Evolutionary conservation across 768 basidiomycete species (phyloP).

Genomic region (Mycena belliarum): DNA sequence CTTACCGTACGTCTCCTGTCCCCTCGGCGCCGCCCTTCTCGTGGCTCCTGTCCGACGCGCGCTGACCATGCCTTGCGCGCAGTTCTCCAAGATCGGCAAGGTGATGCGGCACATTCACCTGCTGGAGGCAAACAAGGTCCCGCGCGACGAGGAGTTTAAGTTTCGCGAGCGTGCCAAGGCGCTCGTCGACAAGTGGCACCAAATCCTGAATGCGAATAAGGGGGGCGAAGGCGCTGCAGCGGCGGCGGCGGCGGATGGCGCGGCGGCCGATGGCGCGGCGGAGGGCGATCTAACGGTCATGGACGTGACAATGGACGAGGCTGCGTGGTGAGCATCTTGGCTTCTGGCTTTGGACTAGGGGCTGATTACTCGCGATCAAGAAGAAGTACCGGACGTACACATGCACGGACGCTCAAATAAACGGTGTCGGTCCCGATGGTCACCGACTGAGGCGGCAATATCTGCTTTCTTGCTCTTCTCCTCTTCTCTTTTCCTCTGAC

Average conservation of each 20-base stretch:
- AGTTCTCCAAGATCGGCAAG: constrained; percentile 84
- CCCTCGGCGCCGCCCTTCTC: not conserved
- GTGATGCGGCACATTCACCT: constrained; percentile 86
- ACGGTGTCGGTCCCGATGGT: too few species aligned
- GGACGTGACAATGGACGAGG: constrained; percentile 1
- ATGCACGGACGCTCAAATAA: too few species aligned
- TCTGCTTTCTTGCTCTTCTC: too few species aligned
- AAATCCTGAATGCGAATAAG: constrained; percentile 42
- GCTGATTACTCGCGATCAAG: too few species aligned
- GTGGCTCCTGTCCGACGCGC: constrained; percentile 12
- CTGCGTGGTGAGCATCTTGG: not conserved
- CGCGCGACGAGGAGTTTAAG: constrained; percentile 61
- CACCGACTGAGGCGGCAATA: too few species aligned
- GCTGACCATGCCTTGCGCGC: too few species aligned
- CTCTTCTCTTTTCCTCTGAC: too few species aligned
- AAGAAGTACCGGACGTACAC: too few species aligned
- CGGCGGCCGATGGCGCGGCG: constrained; percentile 28
- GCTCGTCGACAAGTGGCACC: constrained; percentile 72
- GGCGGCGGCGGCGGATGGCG: constrained; percentile 23
- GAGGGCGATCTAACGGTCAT: not conserved
- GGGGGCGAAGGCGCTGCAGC: constrained; percentile 26
- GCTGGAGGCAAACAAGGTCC: constrained; percentile 55
- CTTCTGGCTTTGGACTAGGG: too few species aligned
- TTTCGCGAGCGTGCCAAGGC: constrained; percentile 71
- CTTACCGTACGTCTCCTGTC: constrained; percentile 41